Evolutionary conservation across 108 stramenopile genomes (phyloP), one percentile per base, ranked within the genome.

Genomic region (Fragilariopsis cylindrus): DNA sequence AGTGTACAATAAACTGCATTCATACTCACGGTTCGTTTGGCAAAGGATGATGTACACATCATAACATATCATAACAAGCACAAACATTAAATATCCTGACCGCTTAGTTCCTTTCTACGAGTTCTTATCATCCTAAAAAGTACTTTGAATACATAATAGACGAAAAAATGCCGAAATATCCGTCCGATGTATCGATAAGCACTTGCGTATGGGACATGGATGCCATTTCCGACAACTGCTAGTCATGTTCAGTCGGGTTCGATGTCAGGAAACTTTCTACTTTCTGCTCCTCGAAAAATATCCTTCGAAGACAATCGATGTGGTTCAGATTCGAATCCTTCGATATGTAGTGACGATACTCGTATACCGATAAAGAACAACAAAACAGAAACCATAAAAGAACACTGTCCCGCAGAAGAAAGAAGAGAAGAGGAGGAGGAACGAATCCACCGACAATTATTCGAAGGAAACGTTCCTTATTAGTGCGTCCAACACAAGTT

Each of bases 401-500:
- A 30, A 30, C 30, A 30, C 30, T 30, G 30, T 30, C n/a, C 16
- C 30, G 21, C 21, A 16, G 21, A 4, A 4, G 21, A 60, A 30
- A 30, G 4, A 9, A 30, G 41, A 60, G 1, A 18, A 60, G 58
- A 41, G 58, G 21, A 60, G 11, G 4, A 21, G 19, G 41, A 60
- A 18, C 12, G 12, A 21, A 11, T 5, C 16, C 18, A 21, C 8
- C 50, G 13, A 60, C 39, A 9, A 16, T 30, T 9, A n/a, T 69
- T 21, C 13, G 11, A 9, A 60, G 21, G 58, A 60, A 60, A 58
- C 44, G 46, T 12, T 48, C 68, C 40, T 53, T 57, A 15, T 40
- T 76, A 50, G 70, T 50, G 7, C 60, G 76, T 40, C 76, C 56
- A 46, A 77, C 69, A 49, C 76, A 7, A 77, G 76, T 46, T 44